Percentiles rank a stretch among this genome's conserved stretches.
phyloP scores from a whole-genome alignment of 2,329 filamentous ascomycete species.

The Fusarium sp. region DNA sequence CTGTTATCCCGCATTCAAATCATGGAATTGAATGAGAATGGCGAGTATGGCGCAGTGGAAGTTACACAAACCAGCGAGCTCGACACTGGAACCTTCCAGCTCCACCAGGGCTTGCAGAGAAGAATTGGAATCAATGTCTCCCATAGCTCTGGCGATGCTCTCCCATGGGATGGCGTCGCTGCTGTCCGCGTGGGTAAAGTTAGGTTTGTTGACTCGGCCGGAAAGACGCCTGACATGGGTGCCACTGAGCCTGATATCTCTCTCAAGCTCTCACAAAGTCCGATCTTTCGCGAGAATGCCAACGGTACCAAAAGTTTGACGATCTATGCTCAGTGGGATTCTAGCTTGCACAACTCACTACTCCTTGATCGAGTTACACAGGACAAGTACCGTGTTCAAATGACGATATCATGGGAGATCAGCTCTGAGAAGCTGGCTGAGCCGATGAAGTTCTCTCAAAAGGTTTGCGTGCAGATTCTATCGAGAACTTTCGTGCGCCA shows the following conservation, averaged over 20 bases:
- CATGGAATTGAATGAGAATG: slow-evolving; percentile 90
- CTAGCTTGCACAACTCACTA: slow-evolving; percentile 90
- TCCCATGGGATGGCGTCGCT: slow-evolving; percentile 89
- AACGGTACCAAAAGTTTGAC: slow-evolving; percentile 92
- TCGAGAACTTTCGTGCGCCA: slow-evolving; percentile 87
- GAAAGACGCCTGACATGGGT: slow-evolving; percentile 85
- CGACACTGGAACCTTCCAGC: slow-evolving; percentile 91
- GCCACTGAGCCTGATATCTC: slow-evolving; percentile 78
- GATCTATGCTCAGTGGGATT: slow-evolving; percentile 95
- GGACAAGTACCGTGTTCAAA: slow-evolving; percentile 92
- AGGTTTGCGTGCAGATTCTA: slow-evolving; percentile 85
- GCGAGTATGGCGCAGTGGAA: slow-evolving; percentile 92
- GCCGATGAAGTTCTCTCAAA: slow-evolving; percentile 87
- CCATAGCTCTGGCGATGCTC: slow-evolving; percentile 86
- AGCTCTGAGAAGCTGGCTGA: slow-evolving; percentile 85
- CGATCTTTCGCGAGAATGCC: slow-evolving; percentile 84
- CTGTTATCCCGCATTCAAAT: slow-evolving; percentile 89
- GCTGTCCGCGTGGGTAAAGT: slow-evolving; percentile 83
- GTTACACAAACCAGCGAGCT: slow-evolving; percentile 87
- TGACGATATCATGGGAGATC: slow-evolving; percentile 88
- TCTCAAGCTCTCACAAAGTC: slow-evolving; percentile 81
- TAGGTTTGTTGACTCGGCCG: slow-evolving; percentile 84
- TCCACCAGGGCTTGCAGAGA: slow-evolving; percentile 94
- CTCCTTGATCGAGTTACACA: slow-evolving; percentile 92
- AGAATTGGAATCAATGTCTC: slow-evolving; percentile 89